These are phyloP conservation scores for Lactarius tabidus DNA, from an alignment of 768 basidiomycete species.

Conservation along the genomic window DNA sequence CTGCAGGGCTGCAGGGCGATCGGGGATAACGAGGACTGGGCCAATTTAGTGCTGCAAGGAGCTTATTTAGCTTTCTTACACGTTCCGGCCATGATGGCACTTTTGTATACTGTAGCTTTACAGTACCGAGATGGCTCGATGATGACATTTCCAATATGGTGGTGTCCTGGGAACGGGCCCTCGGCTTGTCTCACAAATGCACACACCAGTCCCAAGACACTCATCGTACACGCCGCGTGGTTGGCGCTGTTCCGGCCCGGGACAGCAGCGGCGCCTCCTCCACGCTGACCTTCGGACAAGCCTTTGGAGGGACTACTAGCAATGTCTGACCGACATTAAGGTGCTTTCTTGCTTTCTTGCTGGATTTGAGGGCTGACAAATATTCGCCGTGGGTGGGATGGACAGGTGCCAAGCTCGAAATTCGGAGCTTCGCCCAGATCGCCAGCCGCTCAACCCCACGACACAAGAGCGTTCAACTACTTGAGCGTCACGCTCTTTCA, in stretches of 20 bases:
- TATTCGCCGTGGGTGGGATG: too few species aligned
- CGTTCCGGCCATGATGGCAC: conserved; percentile 40
- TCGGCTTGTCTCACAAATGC: too few species aligned
- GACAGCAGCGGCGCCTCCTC: too few species aligned
- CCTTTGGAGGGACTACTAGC: conserved; percentile 93
- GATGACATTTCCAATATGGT: background rate
- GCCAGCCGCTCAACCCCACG: conserved; percentile 56
- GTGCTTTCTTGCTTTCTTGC: too few species aligned
- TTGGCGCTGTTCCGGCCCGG: too few species aligned
- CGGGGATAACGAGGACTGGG: conserved; percentile 12
- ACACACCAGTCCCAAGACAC: too few species aligned
- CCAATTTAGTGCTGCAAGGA: conserved; percentile 18
- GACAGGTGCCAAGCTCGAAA: conserved; percentile 53
- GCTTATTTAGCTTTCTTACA: conserved; percentile 27
- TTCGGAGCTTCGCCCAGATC: conserved; percentile 61
- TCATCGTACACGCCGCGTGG: too few species aligned
- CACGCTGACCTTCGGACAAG: too few species aligned
- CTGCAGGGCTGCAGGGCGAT: conserved; percentile 47
- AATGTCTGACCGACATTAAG: conserved; percentile 76
- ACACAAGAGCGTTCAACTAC: conserved; percentile 80
- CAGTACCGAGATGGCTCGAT: background rate
- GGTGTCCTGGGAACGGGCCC: too few species aligned
- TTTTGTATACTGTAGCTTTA: background rate
- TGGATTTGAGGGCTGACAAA: conserved; percentile 2
- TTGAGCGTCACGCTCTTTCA: conserved; percentile 88